Conservation (phyloP, 2,329 filamentous ascomycete species). For the Trichoderma sp. region DNA sequence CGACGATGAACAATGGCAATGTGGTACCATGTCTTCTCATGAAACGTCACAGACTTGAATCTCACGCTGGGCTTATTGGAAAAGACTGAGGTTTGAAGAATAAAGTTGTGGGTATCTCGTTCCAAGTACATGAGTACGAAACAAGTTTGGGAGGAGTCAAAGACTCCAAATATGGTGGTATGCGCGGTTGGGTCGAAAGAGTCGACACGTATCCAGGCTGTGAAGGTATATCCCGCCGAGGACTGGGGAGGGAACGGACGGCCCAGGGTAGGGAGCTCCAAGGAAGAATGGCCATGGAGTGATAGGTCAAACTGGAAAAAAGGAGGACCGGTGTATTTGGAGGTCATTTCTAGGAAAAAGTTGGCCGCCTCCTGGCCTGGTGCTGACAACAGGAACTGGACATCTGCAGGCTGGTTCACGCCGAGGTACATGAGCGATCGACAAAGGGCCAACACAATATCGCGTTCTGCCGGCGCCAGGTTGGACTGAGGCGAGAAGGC, state of each 20-base stretch:
- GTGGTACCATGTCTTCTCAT: conserved; percentile 86
- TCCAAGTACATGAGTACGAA: conserved; percentile 94
- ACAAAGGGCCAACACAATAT: conserved; percentile 68
- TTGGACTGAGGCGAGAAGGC: conserved; percentile 58
- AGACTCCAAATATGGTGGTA: conserved; percentile 94
- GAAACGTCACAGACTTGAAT: conserved; percentile 83
- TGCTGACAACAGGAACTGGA: conserved; percentile 69
- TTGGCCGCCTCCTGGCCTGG: conserved; percentile 60
- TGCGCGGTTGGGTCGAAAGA: conserved; percentile 82
- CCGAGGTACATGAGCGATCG: conserved; percentile 73
- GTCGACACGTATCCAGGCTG: conserved; percentile 87
- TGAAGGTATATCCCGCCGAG: conserved; percentile 84
- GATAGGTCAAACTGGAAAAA: conserved; percentile 95
- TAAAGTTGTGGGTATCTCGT: conserved; percentile 89
- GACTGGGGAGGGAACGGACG: conserved; percentile 81
- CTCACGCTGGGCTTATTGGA: conserved; percentile 86
- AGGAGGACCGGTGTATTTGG: conserved; percentile 74
- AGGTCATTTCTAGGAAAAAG: conserved; percentile 74
- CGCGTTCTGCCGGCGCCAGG: conserved; percentile 59
- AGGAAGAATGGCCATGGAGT: conserved; percentile 81
- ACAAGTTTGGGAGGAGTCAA: conserved; percentile 88
- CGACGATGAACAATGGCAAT: conserved; percentile 84
- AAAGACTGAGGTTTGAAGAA: conserved; percentile 91
- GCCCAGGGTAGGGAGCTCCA: conserved; percentile 86
- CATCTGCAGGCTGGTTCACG: conserved; percentile 79